Evolutionary conservation across 495 filamentous ascomycete species (phyloP), one percentile per base, ranked within the genome.

Genomic region (Penicillium egyptiacum): DNA sequence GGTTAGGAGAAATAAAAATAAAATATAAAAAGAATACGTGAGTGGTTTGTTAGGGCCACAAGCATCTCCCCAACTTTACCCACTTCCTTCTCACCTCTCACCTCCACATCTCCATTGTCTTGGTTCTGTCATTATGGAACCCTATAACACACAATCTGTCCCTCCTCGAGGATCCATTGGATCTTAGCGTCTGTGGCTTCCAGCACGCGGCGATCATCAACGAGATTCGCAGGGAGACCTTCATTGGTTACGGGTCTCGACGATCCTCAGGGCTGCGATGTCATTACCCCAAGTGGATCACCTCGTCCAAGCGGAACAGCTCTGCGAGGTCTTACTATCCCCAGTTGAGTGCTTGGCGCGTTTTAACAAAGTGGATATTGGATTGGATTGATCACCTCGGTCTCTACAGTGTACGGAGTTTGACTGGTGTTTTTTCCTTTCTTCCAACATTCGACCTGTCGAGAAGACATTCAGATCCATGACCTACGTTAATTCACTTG

Each of bases 281-380:
- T 60, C 40, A 44, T 47, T 51, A 49, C 43, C 22, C 35, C 49
- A 41, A 41, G 51, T 60, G 65, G 62, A 62, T 61, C 64, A 59
- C 57, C 55, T 57, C 64, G 48, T 54, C 62, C 46, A 53, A 47
- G 22, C 22, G 49, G 49, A 41, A 28, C 40, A 43, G 39, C 50
- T 40, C 58, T 67, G 43, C 47, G 39, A 16, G 17, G 51, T 52
- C 53, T 51, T 10, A 28, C 62, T 65, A 65, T 62, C 16, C 62
- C 61, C 30, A 55, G 54, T 62, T 22, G 11, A 52, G 58, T 17
- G 31, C 64, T 67, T 67, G 65, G 65, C 62, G 61, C 65, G 64
- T 50, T 22, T 30, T 30, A 48, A 60, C 53, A 57, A 64, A 64
- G 54, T 42, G 16, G 33, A 46, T 25, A 46, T 53, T 5, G 40